phyloP scores from a whole-genome alignment of 2,329 filamentous ascomycete species.

The Diaporthe vexans region DNA sequence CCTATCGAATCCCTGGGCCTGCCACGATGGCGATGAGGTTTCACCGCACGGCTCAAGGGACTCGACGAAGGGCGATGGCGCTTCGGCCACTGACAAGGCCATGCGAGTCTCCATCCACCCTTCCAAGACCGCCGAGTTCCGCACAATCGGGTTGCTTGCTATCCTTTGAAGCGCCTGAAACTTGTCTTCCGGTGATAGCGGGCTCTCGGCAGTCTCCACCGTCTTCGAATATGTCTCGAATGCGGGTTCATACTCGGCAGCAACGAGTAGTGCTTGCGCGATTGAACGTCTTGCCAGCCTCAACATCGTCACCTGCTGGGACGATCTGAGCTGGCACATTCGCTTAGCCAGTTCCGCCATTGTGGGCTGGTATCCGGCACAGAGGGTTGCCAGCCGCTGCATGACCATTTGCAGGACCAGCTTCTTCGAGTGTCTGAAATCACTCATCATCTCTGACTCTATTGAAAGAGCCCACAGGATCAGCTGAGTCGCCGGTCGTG shows the following conservation, averaged over 20 bases:
- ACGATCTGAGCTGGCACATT: neutral
- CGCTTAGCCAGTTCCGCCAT: conserved; percentile 24
- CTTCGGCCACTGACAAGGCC: neutral
- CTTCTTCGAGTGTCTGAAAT: conserved; percentile 12
- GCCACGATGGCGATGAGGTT: neutral
- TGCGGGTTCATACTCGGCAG: neutral
- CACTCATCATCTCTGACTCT: conserved; percentile 29
- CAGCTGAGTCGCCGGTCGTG: conserved; percentile 7
- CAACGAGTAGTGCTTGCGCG: neutral
- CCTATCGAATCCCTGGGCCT: neutral
- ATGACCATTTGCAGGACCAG: conserved; percentile 12
- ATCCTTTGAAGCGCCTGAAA: neutral
- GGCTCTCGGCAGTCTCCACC: conserved; percentile 8
- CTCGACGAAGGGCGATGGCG: neutral
- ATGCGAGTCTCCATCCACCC: conserved; percentile 35
- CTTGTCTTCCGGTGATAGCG: neutral
- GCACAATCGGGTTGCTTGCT: neutral
- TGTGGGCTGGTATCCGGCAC: conserved; percentile 20
- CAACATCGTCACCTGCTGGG: conserved; percentile 3
- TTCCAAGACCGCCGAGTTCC: neutral
- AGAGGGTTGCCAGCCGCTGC: neutral
- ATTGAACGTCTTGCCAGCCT: conserved; percentile 29
- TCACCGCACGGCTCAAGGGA: neutral
- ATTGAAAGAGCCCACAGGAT: conserved; percentile 26
- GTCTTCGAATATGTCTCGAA: conserved; percentile 32